These are phyloP conservation scores for Leishmania lainsoni DNA, from an alignment of 208 protist genomes.

Conservation along the genomic window DNA sequence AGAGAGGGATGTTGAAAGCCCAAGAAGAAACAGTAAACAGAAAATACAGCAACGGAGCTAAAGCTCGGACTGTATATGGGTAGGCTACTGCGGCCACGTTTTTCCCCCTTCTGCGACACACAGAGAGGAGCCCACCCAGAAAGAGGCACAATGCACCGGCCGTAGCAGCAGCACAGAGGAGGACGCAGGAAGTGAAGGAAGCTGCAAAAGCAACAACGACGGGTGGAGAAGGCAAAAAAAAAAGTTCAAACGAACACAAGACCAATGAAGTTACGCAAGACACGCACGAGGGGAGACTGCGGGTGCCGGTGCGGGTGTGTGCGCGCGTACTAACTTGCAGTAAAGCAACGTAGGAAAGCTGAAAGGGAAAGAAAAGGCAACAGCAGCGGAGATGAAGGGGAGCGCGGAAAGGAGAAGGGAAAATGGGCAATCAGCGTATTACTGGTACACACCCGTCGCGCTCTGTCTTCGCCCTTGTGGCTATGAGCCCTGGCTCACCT, in stretches of 20 bases:
- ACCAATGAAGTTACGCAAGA: not conserved
- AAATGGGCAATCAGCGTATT: not conserved
- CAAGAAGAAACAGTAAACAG: too few relatives aligned
- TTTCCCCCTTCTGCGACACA: not conserved
- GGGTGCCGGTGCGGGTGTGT: not conserved
- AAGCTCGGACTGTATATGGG: not conserved
- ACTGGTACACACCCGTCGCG: not conserved
- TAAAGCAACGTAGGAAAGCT: not conserved
- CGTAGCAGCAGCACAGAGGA: not conserved
- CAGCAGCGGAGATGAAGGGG: not conserved
- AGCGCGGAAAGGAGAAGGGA: not conserved
- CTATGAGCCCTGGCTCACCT: too few relatives aligned
- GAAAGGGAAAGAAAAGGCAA: not conserved
- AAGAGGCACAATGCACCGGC: not conserved
- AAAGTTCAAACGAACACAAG: not conserved
- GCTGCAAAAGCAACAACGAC: conserved; percentile 9
- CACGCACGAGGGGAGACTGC: not conserved
- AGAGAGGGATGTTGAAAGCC: too few relatives aligned
- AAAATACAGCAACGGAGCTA: not conserved
- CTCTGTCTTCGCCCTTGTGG: conserved; percentile 9
- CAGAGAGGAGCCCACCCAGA: not conserved
- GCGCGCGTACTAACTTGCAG: not conserved
- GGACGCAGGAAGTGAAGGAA: conserved; percentile 8
- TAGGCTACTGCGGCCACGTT: not conserved
- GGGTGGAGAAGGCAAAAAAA: not conserved